These are phyloP conservation scores for Xylaria intraflava DNA, from an alignment of 495 filamentous ascomycete genomes.

Conservation along the genomic window DNA sequence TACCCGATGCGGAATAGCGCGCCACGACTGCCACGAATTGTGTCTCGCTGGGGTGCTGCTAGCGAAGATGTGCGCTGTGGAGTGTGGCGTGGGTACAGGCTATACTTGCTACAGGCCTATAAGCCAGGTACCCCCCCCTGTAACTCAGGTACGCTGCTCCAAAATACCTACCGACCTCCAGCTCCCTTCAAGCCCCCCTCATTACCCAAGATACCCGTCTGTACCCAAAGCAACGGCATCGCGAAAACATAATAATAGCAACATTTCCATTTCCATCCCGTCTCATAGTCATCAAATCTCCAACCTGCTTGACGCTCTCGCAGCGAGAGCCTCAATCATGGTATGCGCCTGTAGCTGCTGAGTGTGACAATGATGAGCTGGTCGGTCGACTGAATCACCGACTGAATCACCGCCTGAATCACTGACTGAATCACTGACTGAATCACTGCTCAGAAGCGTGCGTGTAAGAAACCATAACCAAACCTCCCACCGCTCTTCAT, in stretches of 20 bases:
- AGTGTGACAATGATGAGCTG: conserved; percentile 9
- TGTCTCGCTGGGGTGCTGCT: too few species aligned
- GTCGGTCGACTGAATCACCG: background rate
- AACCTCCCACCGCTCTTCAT: conserved; percentile 8
- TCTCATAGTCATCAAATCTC: background rate
- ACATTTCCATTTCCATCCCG: background rate
- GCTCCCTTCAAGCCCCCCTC: too few species aligned
- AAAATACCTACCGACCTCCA: too few species aligned
- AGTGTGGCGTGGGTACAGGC: too few species aligned
- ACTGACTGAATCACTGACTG: background rate
- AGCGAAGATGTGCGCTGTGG: too few species aligned
- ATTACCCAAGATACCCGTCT: background rate
- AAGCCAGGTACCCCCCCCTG: too few species aligned
- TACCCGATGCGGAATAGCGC: too few species aligned
- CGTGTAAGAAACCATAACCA: background rate
- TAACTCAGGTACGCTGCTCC: too few species aligned
- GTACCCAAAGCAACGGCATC: background rate
- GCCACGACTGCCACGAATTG: too few species aligned
- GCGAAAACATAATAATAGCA: conserved; percentile 1
- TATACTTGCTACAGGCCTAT: too few species aligned
- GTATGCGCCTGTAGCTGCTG: background rate
- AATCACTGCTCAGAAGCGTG: background rate
- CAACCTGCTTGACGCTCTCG: background rate
- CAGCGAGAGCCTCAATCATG: background rate
- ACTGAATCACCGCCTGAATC: too few species aligned